Percentiles rank a stretch among this genome's conserved stretches.
These are phyloP conservation scores for Pseudohyphozyma bogoriensis DNA, from an alignment of 768 basidiomycete species.

Conservation along the genomic window DNA sequence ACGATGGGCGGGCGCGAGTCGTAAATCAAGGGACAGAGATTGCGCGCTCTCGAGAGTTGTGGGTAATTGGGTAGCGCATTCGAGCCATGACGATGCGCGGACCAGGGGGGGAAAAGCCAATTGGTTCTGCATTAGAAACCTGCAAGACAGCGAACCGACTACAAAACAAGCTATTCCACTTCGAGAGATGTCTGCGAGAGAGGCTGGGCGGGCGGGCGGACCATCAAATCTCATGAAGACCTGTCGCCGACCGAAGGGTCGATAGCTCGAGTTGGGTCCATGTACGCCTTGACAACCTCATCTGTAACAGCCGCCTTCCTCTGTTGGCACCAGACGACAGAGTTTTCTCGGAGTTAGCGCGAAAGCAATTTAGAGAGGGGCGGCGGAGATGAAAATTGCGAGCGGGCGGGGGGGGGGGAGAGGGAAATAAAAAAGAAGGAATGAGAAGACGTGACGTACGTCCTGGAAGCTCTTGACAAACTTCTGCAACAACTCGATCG, in stretches of 20 bases:
- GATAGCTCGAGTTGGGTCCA: constrained; percentile 71
- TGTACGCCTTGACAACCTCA: constrained; percentile 60
- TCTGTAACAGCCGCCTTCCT: constrained; percentile 71
- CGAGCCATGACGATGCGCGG: no score
- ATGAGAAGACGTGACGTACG: constrained; percentile 37
- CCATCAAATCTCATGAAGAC: no score
- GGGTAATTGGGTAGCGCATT: no score
- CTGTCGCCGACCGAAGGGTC: constrained; percentile 34
- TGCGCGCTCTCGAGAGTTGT: no score
- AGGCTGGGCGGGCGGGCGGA: no score
- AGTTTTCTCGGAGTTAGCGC: background rate
- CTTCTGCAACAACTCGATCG: constrained; percentile 68
- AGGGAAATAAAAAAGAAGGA: background rate
- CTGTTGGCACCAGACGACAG: constrained; percentile 41
- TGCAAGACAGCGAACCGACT: no score
- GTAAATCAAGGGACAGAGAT: no score
- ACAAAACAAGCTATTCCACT: no score
- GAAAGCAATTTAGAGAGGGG: background rate
- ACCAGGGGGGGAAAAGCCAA: no score
- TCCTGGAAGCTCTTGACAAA: constrained; percentile 82
- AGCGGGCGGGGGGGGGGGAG: constrained; percentile 7
- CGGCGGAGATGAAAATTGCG: background rate
- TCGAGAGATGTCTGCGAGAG: no score
- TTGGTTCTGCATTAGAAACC: no score
- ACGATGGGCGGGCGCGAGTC: no score